A percentile compares a stretch with the other conserved stretches of the same genome.
phyloP scores from a whole-genome alignment of 2,329 filamentous ascomycete genomes.

The Sodiomyces alkalinus region DNA sequence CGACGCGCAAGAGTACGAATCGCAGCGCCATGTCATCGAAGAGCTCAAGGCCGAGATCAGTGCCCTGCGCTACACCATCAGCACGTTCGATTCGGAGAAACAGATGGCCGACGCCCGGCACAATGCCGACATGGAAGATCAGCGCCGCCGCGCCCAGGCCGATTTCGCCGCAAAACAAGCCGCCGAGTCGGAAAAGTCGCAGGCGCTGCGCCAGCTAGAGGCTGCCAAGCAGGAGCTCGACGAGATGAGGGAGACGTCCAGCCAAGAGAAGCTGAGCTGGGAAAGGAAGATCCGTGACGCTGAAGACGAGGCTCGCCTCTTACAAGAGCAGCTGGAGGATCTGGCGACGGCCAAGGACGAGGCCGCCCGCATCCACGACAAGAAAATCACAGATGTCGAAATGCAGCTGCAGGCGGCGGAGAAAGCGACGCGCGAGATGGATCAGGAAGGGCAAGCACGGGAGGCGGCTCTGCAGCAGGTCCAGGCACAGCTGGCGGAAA shows the following conservation, averaged over 20 bases:
- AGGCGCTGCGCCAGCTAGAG: constrained; percentile 34
- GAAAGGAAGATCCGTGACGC: constrained; percentile 56
- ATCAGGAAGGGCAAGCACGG: constrained; percentile 39
- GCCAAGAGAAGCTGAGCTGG: constrained; percentile 45
- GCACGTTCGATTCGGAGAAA: constrained; percentile 75
- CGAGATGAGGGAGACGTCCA: constrained; percentile 31
- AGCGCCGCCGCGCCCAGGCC: constrained; percentile 66
- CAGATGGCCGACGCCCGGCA: constrained; percentile 66
- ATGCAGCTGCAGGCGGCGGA: constrained; percentile 31
- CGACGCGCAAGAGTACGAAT: constrained; percentile 44
- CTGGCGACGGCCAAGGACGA: constrained; percentile 47
- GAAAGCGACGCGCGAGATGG: constrained; percentile 38
- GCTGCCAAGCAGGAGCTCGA: constrained; percentile 34
- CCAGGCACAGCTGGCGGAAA: constrained; percentile 52
- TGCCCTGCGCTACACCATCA: constrained; percentile 73
- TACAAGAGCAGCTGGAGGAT: constrained; percentile 76
- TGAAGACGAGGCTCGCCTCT: constrained; percentile 54
- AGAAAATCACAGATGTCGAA: constrained; percentile 38
- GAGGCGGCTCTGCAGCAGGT: constrained; percentile 40
- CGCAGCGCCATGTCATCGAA: constrained; percentile 45
- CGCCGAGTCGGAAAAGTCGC: constrained; percentile 39
- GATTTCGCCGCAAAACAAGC: constrained; percentile 57
- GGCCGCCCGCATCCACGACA: constrained; percentile 46
- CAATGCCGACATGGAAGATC: constrained; percentile 69
- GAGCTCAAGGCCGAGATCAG: constrained; percentile 82